A percentile compares a stretch with the other conserved stretches of the same genome.
Conservation (phyloP, 1,139 yeast species). For the Scheffersomyces titani region DNA sequence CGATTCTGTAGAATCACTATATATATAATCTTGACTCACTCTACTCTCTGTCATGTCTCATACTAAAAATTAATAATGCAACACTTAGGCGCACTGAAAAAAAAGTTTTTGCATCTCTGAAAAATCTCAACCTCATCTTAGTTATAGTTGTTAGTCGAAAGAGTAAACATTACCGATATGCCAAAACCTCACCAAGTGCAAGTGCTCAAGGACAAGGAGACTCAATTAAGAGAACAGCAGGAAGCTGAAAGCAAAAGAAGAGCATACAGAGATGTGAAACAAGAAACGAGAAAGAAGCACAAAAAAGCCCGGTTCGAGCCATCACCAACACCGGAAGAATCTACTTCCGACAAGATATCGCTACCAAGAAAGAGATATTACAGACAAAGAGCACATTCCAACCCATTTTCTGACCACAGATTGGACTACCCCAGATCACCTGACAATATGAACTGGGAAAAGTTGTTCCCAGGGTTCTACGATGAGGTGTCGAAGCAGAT, state of each 20-base stretch:
- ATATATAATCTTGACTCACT: too few relatives aligned
- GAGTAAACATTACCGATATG: conserved; percentile 2
- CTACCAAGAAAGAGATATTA: conserved; percentile 84
- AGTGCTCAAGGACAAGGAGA: conserved; percentile 20
- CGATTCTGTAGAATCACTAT: not conserved
- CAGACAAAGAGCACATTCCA: conserved; percentile 96
- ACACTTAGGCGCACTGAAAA: not conserved
- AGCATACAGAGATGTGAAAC: conserved; percentile 40
- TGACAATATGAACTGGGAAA: conserved; percentile 82
- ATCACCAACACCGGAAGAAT: conserved; percentile 10
- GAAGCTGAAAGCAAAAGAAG: conserved; percentile 41
- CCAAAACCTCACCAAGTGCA: conserved; percentile 6
- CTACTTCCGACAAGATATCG: conserved; percentile 29
- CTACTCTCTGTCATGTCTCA: not conserved
- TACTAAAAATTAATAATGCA: not conserved
- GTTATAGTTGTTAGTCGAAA: not conserved
- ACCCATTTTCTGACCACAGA: conserved; percentile 94
- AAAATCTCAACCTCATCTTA: not conserved
- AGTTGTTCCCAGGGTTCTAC: conserved; percentile 63
- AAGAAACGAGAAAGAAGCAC: conserved; percentile 32
- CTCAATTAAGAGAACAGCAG: conserved; percentile 26
- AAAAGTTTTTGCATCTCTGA: not conserved
- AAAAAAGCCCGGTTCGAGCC: conserved; percentile 34
- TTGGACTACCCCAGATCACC: conserved; percentile 87
- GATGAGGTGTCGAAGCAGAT: conserved; percentile 45